Conservation (phyloP, 2,329 filamentous ascomycete genomes). For the Coniella lustricola region DNA sequence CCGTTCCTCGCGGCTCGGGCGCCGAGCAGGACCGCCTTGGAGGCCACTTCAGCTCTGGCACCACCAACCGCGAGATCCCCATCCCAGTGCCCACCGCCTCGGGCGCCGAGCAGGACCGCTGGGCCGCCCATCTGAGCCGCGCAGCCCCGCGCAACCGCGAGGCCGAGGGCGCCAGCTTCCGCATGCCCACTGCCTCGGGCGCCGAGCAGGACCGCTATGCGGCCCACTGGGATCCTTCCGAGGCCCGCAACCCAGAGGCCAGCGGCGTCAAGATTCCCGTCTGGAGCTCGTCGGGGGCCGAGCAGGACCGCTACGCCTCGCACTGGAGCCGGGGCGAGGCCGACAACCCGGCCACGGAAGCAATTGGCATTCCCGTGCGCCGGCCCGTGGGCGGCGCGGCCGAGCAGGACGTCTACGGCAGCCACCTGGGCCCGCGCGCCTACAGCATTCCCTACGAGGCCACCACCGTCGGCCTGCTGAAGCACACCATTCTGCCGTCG, state of each 20-base stretch:
- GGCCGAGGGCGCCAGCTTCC: slow-evolving; percentile 6
- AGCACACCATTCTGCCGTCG: slow-evolving; percentile 46
- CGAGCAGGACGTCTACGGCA: slow-evolving; percentile 13
- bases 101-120: slow-evolving; percentile 20
- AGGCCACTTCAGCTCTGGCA: slow-evolving; percentile 10
- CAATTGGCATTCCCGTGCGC: slow-evolving; percentile 11
- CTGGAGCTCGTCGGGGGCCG: slow-evolving; percentile 16
- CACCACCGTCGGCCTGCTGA: slow-evolving; percentile 39
- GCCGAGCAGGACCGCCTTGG: slow-evolving; percentile 17
- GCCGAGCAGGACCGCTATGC: slow-evolving; percentile 15
- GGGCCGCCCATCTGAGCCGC: slow-evolving; percentile 18
- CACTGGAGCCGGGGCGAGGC: slow-evolving; percentile 14
- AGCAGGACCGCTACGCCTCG: slow-evolving; percentile 18
- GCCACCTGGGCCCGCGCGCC: slow-evolving; percentile 11
- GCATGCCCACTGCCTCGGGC: slow-evolving; percentile 6
- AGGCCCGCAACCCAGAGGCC: slow-evolving; percentile 15
- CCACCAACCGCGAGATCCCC: slow-evolving; percentile 4
- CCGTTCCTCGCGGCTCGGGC: slow-evolving; percentile 11
- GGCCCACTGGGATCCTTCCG: slow-evolving; percentile 9
- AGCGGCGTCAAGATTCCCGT: slow-evolving; percentile 16
- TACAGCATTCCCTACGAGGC: slow-evolving; percentile 12
- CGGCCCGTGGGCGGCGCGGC: slow-evolving; percentile 1
- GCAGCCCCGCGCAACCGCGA: slow-evolving; percentile 8
- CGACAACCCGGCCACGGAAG: slow-evolving; percentile 10
- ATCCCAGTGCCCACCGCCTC: slow-evolving; percentile 6